phyloP scores from a whole-genome alignment of 2,329 filamentous ascomycete genomes.

The Penicillium oxalicum region DNA sequence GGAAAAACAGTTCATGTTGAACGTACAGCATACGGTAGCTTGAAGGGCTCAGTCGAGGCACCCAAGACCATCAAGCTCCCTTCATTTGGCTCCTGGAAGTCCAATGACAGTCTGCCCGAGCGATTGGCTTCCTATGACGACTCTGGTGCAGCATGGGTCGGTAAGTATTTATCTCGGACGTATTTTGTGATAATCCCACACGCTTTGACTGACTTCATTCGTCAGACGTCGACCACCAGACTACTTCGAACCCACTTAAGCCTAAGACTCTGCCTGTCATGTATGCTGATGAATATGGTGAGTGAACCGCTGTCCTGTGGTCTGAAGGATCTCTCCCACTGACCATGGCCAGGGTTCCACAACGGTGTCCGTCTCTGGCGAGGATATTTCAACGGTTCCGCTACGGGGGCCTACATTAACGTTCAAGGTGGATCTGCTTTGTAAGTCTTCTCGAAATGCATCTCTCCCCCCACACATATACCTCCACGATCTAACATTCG shows the following conservation, averaged over 20 bases:
- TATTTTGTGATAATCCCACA: too few species aligned
- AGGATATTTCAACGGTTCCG: conserved; percentile 37
- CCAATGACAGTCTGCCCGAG: conserved; percentile 43
- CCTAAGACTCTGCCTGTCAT: conserved; percentile 43
- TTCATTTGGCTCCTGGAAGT: conserved; percentile 34
- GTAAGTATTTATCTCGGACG: conserved; percentile 18
- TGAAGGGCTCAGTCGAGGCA: conserved; percentile 30
- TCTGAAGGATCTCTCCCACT: too few species aligned
- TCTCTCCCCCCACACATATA: not conserved
- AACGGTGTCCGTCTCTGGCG: conserved; percentile 43
- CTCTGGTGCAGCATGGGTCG: conserved; percentile 32
- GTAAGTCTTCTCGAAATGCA: conserved; percentile 13
- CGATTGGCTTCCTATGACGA: conserved; percentile 38
- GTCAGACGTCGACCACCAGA: conserved; percentile 36
- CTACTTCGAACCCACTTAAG: conserved; percentile 36
- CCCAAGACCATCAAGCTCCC: conserved; percentile 29
- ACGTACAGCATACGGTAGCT: conserved; percentile 36
- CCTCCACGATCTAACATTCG: not conserved
- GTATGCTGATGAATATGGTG: conserved; percentile 43
- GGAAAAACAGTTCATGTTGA: conserved; percentile 32
- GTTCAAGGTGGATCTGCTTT: conserved; percentile 50
- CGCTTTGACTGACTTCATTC: too few species aligned
- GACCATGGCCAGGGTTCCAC: conserved; percentile 31
- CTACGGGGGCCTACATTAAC: conserved; percentile 42
- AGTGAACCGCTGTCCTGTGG: not conserved